Evolutionary conservation across 108 stramenopile species (phyloP).

Genomic region (Skeletonema potamos): DNA sequence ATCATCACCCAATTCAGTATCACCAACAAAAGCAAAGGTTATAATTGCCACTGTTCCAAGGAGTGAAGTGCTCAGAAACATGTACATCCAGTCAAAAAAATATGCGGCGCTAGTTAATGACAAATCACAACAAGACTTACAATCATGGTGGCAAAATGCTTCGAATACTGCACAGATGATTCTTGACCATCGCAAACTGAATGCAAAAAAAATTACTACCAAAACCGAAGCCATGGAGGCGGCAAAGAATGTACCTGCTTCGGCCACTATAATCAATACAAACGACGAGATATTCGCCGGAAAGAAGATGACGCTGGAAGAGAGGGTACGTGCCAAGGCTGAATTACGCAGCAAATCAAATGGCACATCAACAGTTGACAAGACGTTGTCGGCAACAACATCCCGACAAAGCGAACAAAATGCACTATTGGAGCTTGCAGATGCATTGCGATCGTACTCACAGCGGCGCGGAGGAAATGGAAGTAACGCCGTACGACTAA

Average conservation of each 20-base stretch:
- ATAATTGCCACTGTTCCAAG: not conserved
- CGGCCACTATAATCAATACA: not conserved
- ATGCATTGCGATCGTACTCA: conserved; percentile 16
- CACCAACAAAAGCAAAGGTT: not conserved
- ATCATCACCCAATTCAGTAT: not conserved
- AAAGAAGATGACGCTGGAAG: conserved; percentile 20
- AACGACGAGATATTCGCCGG: not conserved
- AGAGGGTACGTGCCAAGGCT: conserved; percentile 10
- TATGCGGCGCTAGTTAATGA: not conserved
- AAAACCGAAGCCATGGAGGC: not conserved
- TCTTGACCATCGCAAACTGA: conserved; percentile 1
- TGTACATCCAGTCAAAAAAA: conserved; percentile 8
- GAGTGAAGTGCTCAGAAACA: conserved; percentile 9
- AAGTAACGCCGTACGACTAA: not conserved
- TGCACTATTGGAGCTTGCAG: conserved; percentile 15
- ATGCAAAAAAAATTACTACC: not conserved
- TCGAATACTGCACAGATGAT: not conserved
- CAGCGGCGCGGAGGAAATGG: not conserved
- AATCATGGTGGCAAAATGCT: conserved; percentile 4
- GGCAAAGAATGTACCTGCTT: not conserved
- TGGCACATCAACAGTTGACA: not conserved
- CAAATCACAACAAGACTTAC: not conserved
- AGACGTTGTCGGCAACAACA: not conserved
- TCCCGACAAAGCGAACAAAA: conserved; percentile 1
- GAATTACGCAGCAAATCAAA: not conserved